Percentiles rank a stretch among this genome's conserved stretches.
Evolutionary conservation across 176 grass and related monocot species (phyloP).

Genomic region (Zizania latifolia): DNA sequence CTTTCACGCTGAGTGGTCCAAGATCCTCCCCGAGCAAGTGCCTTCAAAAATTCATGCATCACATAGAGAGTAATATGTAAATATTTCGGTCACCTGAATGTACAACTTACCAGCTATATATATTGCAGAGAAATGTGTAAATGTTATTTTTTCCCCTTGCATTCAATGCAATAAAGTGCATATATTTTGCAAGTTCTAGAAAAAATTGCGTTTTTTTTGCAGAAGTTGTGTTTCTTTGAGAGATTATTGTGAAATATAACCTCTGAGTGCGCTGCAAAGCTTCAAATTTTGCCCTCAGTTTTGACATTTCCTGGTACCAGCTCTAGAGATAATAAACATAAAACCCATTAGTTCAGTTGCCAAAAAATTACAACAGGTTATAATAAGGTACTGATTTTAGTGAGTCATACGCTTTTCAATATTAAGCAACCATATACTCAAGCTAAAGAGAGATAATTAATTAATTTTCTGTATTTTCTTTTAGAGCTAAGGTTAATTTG

Average conservation of each 20-base stretch:
- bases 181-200: neutral
- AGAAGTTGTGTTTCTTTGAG: neutral
- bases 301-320: slow-evolving; percentile 97
- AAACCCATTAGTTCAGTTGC: neutral
- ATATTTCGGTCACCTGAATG: neutral
- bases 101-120: neutral
- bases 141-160: neutral
- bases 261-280: slow-evolving; percentile 84
- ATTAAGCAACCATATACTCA: too few relatives aligned
- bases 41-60: slow-evolving; percentile 40
- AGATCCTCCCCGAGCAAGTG: slow-evolving; percentile 97
- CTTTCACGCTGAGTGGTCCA: slow-evolving; percentile 85
- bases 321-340: slow-evolving; percentile 35
- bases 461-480: too few relatives aligned
- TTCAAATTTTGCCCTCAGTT: slow-evolving; percentile 82
- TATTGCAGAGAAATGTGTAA: neutral
- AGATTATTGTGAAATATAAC: slow-evolving; percentile 27
- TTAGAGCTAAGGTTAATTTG: too few relatives aligned
- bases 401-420: too few relatives aligned
- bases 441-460: too few relatives aligned
- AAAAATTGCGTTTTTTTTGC: neutral
- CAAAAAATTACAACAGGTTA: too few relatives aligned
- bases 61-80: neutral
- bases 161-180: neutral
- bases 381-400: too few relatives aligned